Conservation (phyloP, 2,329 filamentous ascomycete species). For the Fusarium haematococcum region DNA sequence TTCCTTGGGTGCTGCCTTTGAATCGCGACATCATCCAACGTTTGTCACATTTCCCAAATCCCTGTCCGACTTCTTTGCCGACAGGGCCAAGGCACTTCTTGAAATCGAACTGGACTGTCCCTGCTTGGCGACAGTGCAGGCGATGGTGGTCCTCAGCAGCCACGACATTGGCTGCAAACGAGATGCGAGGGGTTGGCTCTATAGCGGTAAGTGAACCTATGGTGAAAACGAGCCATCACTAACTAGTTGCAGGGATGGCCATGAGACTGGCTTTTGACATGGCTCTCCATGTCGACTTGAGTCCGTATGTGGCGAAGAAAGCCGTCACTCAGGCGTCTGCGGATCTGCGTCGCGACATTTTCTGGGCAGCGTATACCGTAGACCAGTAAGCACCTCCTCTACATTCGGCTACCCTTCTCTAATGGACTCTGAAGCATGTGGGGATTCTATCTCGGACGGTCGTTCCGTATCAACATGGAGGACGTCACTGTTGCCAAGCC, state of each 20-base stretch:
- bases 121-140: conserved; percentile 42
- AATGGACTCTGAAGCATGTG: conserved; percentile 32
- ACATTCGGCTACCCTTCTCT: not conserved
- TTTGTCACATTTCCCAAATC: conserved; percentile 51
- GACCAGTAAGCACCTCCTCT: conserved; percentile 40
- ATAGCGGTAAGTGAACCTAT: conserved; percentile 35
- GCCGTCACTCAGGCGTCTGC: conserved; percentile 42
- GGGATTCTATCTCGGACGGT: conserved; percentile 43
- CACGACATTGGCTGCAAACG: conserved; percentile 44
- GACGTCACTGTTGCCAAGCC: conserved; percentile 42
- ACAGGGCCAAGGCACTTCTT: conserved; percentile 41
- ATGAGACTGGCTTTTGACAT: conserved; percentile 43
- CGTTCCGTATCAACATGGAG: conserved; percentile 43
- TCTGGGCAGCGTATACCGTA: conserved; percentile 47
- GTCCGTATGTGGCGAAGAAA: conserved; percentile 38
- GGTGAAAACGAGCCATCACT: not conserved
- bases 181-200: conserved; percentile 44
- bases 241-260: conserved; percentile 45
- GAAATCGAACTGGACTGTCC: conserved; percentile 45
- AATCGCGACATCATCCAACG: conserved; percentile 55
- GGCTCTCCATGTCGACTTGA: conserved; percentile 43
- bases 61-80: conserved; percentile 45
- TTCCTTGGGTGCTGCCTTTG: conserved; percentile 56
- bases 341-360: conserved; percentile 42
- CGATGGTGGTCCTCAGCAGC: conserved; percentile 42